phyloP scores from a whole-genome alignment of 169 alveolate genomes.

The Plasmodium berghei region DNA sequence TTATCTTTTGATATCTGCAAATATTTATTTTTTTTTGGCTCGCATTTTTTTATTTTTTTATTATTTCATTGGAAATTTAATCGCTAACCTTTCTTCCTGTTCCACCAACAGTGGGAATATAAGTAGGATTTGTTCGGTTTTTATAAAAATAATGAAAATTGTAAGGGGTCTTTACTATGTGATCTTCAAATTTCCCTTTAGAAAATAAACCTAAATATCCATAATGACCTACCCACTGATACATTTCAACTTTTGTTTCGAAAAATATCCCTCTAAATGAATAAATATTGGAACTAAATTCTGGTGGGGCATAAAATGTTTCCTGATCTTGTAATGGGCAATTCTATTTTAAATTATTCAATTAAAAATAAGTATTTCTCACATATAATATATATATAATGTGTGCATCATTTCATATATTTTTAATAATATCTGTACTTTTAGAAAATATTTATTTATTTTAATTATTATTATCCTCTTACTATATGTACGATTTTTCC shows the following conservation, averaged over 20 bases:
- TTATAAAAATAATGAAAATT: constrained; percentile 56
- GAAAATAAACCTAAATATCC: constrained; percentile 73
- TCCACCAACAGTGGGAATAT: constrained; percentile 42
- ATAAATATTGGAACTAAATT: constrained; percentile 85
- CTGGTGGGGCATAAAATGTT: constrained; percentile 83
- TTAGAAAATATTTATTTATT: not conserved
- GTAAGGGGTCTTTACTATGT: constrained; percentile 61
- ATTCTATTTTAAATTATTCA: constrained; percentile 64
- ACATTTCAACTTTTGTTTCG: constrained; percentile 86
- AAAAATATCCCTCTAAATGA: constrained; percentile 84
- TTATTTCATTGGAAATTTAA: not conserved
- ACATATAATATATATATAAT: not conserved
- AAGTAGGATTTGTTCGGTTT: constrained; percentile 49
- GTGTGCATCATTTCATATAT: constrained; percentile 1
- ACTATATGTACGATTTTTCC: constrained; percentile 73
- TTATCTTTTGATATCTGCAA: too few species aligned
- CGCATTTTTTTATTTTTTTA: too few species aligned
- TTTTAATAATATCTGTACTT: not conserved
- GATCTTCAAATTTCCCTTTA: constrained; percentile 63
- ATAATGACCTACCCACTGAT: constrained; percentile 80
- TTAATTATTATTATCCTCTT: constrained; percentile 12
- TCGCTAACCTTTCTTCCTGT: constrained; percentile 57
- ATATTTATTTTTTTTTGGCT: too few species aligned
- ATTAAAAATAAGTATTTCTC: constrained; percentile 1
- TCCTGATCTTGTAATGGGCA: constrained; percentile 80